Base-by-base conservation (phyloP, 352 stramenopile species). In the Globisporangium orthogonon region DNA sequence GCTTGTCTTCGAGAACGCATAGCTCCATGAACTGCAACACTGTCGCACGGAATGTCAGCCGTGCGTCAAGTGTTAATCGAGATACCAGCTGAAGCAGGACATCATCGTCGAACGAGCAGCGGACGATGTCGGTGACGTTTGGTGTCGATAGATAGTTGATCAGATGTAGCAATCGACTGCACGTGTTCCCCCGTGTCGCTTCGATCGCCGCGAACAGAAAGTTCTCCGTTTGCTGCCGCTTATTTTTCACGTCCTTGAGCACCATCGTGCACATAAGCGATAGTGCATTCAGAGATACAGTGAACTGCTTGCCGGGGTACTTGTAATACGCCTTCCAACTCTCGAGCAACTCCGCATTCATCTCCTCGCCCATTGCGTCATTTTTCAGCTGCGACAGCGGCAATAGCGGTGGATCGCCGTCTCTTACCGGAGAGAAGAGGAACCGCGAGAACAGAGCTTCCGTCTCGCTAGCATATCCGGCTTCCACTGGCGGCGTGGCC, bases 1-100 rank as follows among this genome's bases (percentile, higher is more conserved):
- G 45, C 37, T 86, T 92, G 52, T 95, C 80, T 71, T 94, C 80
- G 4, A 88, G 55, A 0, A 94, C 81, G 46, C 83, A 94, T 0
- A 93, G 50, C 49, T 84, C 72, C 66, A 93, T 73, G 3, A 72
- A 76, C 30, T 31, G 49, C 2, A 82, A 23, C 17, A 59, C 41
- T 0, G 44, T 54, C 15, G 53, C 35, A 17, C 69, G 69, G 46
- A 80, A 83, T 0, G 18, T 4, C 0, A 44, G 6, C 29, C 68
- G 54, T 7, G 54, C 37, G 1, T 56, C n/a, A 7, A 52, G 6
- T 31, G 50, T 70, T 4, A 86, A 46, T 10, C 58, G 66, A 4
- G 70, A 69, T 1, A 31, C 55, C 5, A 85, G 28, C 9, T 66
- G 64, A 3, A 66, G 43, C 7, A 88, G 29, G 1, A 61, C 58